Evolutionary conservation across 208 protist species (phyloP).

Genomic region (Herpetomonas tarakana): DNA sequence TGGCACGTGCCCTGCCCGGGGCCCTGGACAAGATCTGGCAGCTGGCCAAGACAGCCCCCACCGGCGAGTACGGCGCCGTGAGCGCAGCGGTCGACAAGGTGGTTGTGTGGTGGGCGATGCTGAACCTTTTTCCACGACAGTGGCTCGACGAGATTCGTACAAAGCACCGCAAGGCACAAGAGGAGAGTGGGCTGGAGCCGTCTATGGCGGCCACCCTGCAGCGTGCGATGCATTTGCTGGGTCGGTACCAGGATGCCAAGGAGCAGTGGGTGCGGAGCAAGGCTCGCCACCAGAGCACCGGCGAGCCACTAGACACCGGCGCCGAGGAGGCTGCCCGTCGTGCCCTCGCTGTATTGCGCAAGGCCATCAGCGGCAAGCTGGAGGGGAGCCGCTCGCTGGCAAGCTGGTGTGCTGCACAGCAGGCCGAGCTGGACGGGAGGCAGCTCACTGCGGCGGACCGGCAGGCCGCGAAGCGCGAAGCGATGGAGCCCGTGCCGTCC

Average conservation of each 20-base stretch:
- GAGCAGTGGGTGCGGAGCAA: conserved; percentile 41
- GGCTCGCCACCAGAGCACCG: not conserved
- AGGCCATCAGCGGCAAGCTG: conserved; percentile 37
- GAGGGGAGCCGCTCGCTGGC: conserved; percentile 37
- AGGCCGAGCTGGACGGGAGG: conserved; percentile 33
- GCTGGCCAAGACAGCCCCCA: conserved; percentile 17
- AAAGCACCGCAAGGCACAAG: conserved; percentile 20
- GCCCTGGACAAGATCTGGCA: conserved; percentile 35
- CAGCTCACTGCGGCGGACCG: not conserved
- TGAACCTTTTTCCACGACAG: conserved; percentile 69
- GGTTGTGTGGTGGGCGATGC: conserved; percentile 65
- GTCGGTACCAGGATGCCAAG: conserved; percentile 67
- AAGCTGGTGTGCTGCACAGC: conserved; percentile 64
- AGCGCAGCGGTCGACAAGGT: conserved; percentile 45
- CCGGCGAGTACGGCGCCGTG: conserved; percentile 28
- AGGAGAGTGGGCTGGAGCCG: conserved; percentile 6
- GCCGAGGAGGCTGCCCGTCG: conserved; percentile 31
- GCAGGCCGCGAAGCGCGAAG: not conserved
- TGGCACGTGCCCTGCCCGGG: conserved; percentile 42
- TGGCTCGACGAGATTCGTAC: conserved; percentile 66
- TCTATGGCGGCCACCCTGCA: conserved; percentile 30
- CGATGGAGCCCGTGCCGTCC: not conserved
- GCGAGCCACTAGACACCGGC: not conserved
- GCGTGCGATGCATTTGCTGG: conserved; percentile 41
- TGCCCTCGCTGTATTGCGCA: conserved; percentile 30